Conservation (phyloP, 2,329 filamentous ascomycete species). For the Phoma sp. region DNA sequence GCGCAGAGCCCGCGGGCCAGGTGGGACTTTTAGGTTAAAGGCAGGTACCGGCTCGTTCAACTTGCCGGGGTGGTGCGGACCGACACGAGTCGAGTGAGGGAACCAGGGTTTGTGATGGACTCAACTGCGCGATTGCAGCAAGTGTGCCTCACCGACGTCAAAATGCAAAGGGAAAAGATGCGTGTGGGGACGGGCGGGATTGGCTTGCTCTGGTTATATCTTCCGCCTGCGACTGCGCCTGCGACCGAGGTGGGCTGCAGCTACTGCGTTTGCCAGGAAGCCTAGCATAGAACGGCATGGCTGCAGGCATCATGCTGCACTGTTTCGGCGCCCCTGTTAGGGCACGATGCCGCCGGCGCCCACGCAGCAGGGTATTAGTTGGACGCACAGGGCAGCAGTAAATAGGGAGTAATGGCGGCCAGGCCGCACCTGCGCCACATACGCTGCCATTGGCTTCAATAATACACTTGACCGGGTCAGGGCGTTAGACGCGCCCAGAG, state of each 20-base stretch:
- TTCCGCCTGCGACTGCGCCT: constrained; percentile 13
- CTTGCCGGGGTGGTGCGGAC: constrained; percentile 30
- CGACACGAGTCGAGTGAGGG: constrained; percentile 31
- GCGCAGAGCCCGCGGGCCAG: constrained; percentile 31
- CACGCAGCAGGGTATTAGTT: constrained; percentile 26
- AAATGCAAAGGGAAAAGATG: constrained; percentile 18
- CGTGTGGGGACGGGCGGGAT: constrained; percentile 17
- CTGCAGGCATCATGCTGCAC: constrained; percentile 28
- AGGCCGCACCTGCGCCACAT: constrained; percentile 23
- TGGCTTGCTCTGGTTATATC: constrained; percentile 27
- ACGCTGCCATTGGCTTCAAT: constrained; percentile 23
- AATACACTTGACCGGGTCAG: constrained; percentile 21
- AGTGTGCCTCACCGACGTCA: constrained; percentile 17
- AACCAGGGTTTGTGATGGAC: constrained; percentile 25
- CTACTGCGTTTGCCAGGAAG: constrained; percentile 28
- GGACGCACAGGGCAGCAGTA: constrained; percentile 15
- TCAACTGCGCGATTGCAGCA: constrained; percentile 20
- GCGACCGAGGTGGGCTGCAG: constrained; percentile 19
- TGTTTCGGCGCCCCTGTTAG: constrained; percentile 30
- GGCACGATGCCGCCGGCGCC: constrained; percentile 19
- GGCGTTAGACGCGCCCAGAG: constrained; percentile 16
- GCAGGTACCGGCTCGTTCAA: constrained; percentile 35
- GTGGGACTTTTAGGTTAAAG: constrained; percentile 36
- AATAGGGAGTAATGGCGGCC: constrained; percentile 33
- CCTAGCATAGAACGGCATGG: constrained; percentile 26